Conservation (phyloP, 2,329 filamentous ascomycete genomes). For the Pezicula radicicola region DNA sequence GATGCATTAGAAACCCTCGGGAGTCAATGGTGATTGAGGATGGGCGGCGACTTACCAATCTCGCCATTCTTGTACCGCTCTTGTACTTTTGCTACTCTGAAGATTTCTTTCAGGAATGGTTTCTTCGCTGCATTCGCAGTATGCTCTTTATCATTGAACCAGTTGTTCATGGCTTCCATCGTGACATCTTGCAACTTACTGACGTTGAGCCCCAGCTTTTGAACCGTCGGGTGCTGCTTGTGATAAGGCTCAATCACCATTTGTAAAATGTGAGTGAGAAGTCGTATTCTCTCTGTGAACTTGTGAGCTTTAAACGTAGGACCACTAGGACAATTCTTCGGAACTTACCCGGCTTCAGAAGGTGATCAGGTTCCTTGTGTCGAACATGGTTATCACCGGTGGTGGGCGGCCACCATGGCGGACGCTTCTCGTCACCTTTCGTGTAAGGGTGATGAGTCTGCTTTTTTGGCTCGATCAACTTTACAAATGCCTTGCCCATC, state of each 20-base stretch:
- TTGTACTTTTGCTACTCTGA: constrained; percentile 55
- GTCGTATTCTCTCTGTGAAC: constrained; percentile 51
- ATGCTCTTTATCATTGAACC: constrained; percentile 54
- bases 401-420: constrained; percentile 64
- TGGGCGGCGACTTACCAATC: constrained; percentile 44
- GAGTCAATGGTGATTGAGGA: neutral
- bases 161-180: constrained; percentile 53
- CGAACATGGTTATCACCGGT: constrained; percentile 54
- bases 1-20: neutral
- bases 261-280: constrained; percentile 58
- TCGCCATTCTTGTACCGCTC: constrained; percentile 54
- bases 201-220: constrained; percentile 44
- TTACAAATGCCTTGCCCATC: constrained; percentile 74
- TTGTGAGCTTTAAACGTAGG: neutral
- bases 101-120: constrained; percentile 56
- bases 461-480: constrained; percentile 73
- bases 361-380: constrained; percentile 72
- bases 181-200: constrained; percentile 57
- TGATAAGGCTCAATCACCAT: constrained; percentile 41
- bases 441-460: constrained; percentile 74
- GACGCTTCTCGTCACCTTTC: constrained; percentile 56
- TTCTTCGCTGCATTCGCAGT: constrained; percentile 52
- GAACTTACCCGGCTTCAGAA: constrained; percentile 60
- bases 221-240: constrained; percentile 40
- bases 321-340: neutral